Evolutionary conservation across 2,329 filamentous ascomycete genomes (phyloP).

Genomic region (Colletotrichum shisoi): DNA sequence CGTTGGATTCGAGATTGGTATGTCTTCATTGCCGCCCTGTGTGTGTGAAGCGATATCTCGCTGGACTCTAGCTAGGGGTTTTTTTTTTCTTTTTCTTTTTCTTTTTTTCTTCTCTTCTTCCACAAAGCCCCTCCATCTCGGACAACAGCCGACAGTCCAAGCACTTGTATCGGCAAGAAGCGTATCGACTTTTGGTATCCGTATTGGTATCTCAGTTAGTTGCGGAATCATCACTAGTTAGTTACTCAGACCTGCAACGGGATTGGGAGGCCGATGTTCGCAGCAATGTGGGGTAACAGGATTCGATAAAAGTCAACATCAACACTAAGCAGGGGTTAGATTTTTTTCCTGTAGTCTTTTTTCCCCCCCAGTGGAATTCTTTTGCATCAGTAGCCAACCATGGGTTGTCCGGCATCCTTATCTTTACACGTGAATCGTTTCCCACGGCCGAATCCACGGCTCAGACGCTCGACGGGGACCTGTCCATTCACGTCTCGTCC

Average conservation of each 20-base stretch:
- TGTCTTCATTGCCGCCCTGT: no score
- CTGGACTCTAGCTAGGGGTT: no score
- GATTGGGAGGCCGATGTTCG: constrained; percentile 16
- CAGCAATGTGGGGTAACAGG: constrained; percentile 18
- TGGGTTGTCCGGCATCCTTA: no score
- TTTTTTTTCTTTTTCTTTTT: no score
- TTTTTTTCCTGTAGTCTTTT: not conserved
- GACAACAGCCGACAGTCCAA: constrained; percentile 6
- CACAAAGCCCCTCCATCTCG: not conserved
- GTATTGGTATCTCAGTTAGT: not conserved
- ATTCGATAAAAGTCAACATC: constrained; percentile 20
- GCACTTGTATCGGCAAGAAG: not conserved
- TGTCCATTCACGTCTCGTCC: not conserved
- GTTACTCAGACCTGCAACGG: not conserved
- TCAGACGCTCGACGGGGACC: no score
- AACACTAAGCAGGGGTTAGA: not conserved
- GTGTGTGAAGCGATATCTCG: not conserved
- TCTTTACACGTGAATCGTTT: no score
- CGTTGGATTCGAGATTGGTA: no score
- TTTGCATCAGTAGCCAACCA: constrained; percentile 4
- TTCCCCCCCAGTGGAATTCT: not conserved
- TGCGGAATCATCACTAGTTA: not conserved
- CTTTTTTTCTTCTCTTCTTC: not conserved
- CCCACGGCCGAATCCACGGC: no score
- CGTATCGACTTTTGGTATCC: not conserved